Percentiles rank a stretch among this genome's conserved stretches.
These are phyloP conservation scores for Nicotiana knightiana DNA, from an alignment of 257 asterid species.

Conservation along the genomic window DNA sequence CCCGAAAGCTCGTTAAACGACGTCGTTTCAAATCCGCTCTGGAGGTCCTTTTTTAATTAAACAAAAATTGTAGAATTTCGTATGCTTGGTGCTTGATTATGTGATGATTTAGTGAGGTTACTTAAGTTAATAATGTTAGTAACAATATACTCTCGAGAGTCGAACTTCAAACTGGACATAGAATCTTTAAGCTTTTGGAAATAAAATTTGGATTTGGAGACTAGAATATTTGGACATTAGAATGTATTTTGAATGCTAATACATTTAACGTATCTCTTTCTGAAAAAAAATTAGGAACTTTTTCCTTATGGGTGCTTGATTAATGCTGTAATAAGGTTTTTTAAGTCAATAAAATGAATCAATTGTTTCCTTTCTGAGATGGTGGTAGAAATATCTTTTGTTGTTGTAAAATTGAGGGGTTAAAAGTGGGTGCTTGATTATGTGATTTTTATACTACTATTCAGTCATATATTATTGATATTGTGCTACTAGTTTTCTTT, in stretches of 20 bases:
- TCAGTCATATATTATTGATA: neutral
- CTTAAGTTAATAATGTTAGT: neutral
- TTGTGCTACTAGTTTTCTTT: neutral
- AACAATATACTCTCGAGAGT: neutral
- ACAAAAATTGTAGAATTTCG: neutral
- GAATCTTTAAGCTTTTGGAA: too few species aligned
- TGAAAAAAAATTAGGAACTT: neutral
- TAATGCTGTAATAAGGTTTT: neutral
- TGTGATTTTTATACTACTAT: neutral
- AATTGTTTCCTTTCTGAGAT: neutral
- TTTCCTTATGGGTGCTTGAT: neutral
- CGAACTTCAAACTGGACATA: too few species aligned
- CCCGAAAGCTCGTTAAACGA: conserved; percentile 17
- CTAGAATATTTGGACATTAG: too few species aligned
- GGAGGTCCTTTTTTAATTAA: conserved; percentile 17
- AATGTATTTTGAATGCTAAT: neutral
- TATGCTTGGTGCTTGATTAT: neutral
- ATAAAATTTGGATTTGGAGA: too few species aligned
- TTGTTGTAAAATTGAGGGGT: neutral
- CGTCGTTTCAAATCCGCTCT: conserved; percentile 24
- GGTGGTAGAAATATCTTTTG: neutral
- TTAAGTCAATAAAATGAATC: neutral
- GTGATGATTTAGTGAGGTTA: neutral
- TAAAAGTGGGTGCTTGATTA: neutral
- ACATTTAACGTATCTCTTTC: neutral